phyloP scores from a whole-genome alignment of 495 filamentous ascomycete species.

The Xylaria intraflava region DNA sequence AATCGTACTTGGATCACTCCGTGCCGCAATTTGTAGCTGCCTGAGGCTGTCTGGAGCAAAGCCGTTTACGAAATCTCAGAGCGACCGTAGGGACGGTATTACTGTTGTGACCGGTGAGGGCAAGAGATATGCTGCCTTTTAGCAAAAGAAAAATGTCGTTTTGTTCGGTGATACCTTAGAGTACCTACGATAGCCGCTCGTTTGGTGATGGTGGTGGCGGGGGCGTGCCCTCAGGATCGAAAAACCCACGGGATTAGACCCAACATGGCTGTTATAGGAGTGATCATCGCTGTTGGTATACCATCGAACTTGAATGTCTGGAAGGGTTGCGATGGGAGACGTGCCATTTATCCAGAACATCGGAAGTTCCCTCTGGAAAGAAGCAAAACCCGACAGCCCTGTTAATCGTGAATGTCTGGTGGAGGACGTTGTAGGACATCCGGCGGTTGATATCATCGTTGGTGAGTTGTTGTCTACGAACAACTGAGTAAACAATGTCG shows the following conservation, averaged over 20 bases:
- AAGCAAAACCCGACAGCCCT: background rate
- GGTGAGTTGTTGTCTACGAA: background rate
- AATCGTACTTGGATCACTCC: no score
- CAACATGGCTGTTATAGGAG: background rate
- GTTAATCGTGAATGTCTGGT: background rate
- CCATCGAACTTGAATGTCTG: background rate
- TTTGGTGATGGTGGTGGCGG: background rate
- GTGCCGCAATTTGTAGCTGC: no score
- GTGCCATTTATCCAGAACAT: slow-evolving; percentile 2
- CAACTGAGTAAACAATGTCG: background rate
- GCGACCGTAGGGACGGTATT: no score
- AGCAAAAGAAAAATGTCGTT: background rate
- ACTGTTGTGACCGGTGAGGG: no score
- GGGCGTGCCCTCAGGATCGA: background rate
- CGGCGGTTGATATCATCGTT: background rate
- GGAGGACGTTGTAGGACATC: background rate
- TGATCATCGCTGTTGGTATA: background rate
- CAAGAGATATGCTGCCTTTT: background rate
- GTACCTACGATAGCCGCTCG: background rate
- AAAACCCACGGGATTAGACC: slow-evolving; percentile 10
- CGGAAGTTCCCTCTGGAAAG: background rate
- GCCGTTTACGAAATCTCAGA: no score
- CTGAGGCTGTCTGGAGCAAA: no score
- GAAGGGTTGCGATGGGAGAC: slow-evolving; percentile 3
- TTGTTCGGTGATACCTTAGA: background rate